Base-by-base conservation (phyloP, 164 flowering plant genomes). In the Buxus sempervirens region DNA sequence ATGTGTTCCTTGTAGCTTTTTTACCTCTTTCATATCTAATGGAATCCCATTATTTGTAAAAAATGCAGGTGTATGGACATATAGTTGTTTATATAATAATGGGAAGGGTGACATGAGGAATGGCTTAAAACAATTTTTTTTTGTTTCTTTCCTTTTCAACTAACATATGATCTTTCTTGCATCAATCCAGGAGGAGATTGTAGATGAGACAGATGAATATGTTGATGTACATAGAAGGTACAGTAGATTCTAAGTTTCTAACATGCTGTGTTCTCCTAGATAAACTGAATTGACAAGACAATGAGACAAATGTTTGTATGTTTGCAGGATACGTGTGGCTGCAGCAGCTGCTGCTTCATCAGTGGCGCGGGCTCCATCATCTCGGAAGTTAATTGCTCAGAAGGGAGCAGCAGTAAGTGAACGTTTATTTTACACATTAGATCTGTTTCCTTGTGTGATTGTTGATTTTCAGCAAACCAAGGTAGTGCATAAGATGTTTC, bases 151-250 rank as follows among this genome's bases (percentile, higher is more conserved):
- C n/a, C 51, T 54, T 62, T 24, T 38, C 60, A 26, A 36, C 25
- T 10, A 57, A 49, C 28, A 57, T 20, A 62, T 9, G 54, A 49
- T 15, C 49, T 66, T 63, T 27, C 58, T 25, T 71, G 65, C 25
- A 41, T 25, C 56, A 13, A 61, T 78, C 73, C 88, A 90, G 97
- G 97, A 89, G 81, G 97, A 90, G 77, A 90, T 90, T 73, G 94
- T 90, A 26, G 97, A 90, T 75, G 97, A 89, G 73, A 90, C 97
- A n/a, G 97, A 90, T 79, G 97, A 87, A 70, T 89, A 72, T 70
- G 83, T 89, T 66, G 97, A 90, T 77, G 97, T 90, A 20, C 97
- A 90, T 77, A 89, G 83, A 77, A 83, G 97, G 97, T 89, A 77
- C 16, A 1, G 0, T 60, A 19, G 45, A 18, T 27, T 24, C 24